Conservation (phyloP, 106 monocot genomes). For the Allium cepa region DNA sequence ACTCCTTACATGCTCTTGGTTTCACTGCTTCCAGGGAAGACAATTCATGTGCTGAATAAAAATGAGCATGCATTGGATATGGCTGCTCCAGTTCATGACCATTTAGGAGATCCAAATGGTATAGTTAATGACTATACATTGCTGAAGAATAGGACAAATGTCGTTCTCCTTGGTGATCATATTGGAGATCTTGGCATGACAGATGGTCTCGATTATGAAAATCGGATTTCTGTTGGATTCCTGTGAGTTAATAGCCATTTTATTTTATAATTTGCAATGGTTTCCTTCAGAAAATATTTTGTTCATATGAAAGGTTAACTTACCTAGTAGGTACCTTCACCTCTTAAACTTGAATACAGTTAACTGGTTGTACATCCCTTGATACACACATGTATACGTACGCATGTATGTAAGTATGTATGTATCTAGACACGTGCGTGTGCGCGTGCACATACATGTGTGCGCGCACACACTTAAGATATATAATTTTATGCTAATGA, state of each 20-base stretch:
- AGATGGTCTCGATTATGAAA: slow-evolving; percentile 77
- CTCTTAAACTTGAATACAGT: too few species aligned
- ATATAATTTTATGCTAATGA: too few species aligned
- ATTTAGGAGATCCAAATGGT: slow-evolving; percentile 54
- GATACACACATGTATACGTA: too few species aligned
- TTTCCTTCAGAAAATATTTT: too few species aligned
- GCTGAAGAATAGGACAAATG: slow-evolving; percentile 67
- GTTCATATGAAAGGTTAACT: too few species aligned
- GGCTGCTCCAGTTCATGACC: slow-evolving; percentile 67
- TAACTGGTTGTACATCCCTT: too few species aligned
- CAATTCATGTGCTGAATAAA: slow-evolving; percentile 88
- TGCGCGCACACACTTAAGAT: too few species aligned
- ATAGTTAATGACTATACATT: slow-evolving; percentile 17
- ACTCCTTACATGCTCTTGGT: neutral
- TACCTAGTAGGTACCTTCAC: too few species aligned
- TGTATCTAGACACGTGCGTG: too few species aligned
- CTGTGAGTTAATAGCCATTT: slow-evolving; percentile 42
- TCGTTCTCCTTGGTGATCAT: slow-evolving; percentile 78
- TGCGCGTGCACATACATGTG: too few species aligned
- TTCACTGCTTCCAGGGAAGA: slow-evolving; percentile 45
- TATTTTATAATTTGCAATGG: neutral
- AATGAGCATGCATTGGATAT: slow-evolving; percentile 85
- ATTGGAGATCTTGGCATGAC: slow-evolving; percentile 81
- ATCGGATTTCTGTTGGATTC: slow-evolving; percentile 74
- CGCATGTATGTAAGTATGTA: too few species aligned